Base-by-base conservation (phyloP, 305 asterid genomes). In the Solanum hybrid region DNA sequence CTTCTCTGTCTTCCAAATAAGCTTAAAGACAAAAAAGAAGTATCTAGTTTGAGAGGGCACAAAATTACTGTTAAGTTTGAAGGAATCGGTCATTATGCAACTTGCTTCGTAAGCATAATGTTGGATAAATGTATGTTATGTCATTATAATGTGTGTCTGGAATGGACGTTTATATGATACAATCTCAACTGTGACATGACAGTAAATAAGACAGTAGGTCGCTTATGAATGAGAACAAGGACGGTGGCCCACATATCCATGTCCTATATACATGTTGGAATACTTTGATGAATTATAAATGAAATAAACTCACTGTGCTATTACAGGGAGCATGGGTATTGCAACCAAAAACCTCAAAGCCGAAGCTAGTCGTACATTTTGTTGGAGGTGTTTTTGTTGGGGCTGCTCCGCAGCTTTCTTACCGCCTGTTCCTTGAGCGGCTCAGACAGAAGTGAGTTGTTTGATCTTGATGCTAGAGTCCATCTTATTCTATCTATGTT, bases 401-500 rank as follows among this genome's bases (percentile, higher is more conserved):
- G 90, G 99, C 99, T 90, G 99, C 99, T 84, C 99, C 99, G n/a
- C 99, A 97, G 93, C 95, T 97, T 87, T 94, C 98, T 75, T 97
- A 97, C 88, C 98, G 98, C 90, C 90, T 96, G 93, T 97, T 97
- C 94, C 92, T 97, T 90, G 99, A 97, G 92, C 95, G 97, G 35
- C 99, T 97, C 90, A 96, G 97, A 14, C 95, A 95, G 88, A 93
- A 93, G 99, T 97, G 89, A 90, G 93, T 92, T 75, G 92, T 78
- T 85, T 81, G 86, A 88, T 27, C 90, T 38, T 78, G 35, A 34
- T 88, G 66, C 51, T 56, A 31, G 45, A 32, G 87, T 56, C 87
- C 75, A 6, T 84, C 73, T 45, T 45, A 19, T 84, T 84, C 31
- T 45, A 10, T 51, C 40, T 82, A 26, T 45, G 29, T 42, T 45